Evolutionary conservation across 225 moss, liverwort and hornwort species (phyloP).

Genomic region (Sphagnum contortum): DNA sequence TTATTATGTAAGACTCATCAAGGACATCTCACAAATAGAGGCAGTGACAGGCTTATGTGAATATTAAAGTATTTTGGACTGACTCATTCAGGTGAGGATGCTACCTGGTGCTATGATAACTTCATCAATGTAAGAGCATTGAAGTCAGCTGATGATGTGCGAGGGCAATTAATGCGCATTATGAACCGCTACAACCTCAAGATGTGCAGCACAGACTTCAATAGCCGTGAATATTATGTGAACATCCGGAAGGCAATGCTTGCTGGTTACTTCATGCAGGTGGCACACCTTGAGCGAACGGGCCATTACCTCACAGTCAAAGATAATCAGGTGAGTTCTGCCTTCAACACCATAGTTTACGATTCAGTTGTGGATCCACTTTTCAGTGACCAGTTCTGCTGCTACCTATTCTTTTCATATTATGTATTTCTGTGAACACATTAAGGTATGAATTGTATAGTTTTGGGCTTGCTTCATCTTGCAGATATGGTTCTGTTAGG

Average conservation of each 20-base stretch:
- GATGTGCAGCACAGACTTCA: slow-evolving; percentile 99
- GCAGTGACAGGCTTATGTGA: too few relatives aligned
- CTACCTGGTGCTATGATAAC: slow-evolving; percentile 98
- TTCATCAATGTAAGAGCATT: slow-evolving; percentile 89
- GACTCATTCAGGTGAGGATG: slow-evolving; percentile 62
- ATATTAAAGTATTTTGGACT: too few relatives aligned
- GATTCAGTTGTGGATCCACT: too few relatives aligned
- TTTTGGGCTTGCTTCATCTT: too few relatives aligned
- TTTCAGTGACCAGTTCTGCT: too few relatives aligned
- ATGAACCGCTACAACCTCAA: slow-evolving; percentile 98
- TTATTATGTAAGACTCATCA: too few relatives aligned
- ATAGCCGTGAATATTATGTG: slow-evolving; percentile 74
- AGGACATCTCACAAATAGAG: too few relatives aligned
- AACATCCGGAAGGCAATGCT: slow-evolving; percentile 98
- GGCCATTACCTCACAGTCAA: slow-evolving; percentile 98
- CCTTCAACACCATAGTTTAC: too few relatives aligned
- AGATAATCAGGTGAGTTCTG: slow-evolving; percentile 73
- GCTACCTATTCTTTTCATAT: too few relatives aligned
- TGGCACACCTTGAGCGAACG: slow-evolving; percentile 92
- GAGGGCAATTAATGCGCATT: slow-evolving; percentile 91
- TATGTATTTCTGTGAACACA: too few relatives aligned
- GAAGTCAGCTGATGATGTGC: slow-evolving; percentile 95
- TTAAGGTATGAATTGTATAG: too few relatives aligned
- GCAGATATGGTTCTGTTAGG: too few relatives aligned
- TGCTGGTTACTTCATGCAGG: slow-evolving; percentile 99